phyloP scores from a whole-genome alignment of 2,329 filamentous ascomycete species.

The Septoria linicola region DNA sequence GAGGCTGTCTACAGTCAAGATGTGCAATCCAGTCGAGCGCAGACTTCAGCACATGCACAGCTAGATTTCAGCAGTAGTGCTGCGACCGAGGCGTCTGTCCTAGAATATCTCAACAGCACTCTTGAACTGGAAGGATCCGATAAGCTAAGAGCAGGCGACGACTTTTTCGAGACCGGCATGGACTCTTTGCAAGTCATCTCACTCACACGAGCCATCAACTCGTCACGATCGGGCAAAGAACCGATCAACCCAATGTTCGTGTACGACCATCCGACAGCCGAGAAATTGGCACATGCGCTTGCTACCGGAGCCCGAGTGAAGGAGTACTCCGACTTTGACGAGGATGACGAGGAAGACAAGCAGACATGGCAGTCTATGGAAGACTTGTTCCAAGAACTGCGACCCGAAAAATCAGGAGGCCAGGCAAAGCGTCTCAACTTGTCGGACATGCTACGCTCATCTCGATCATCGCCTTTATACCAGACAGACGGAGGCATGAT shows the following conservation, averaged over 20 bases:
- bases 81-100: not conserved
- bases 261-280: constrained; percentile 10
- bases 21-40: constrained; percentile 31
- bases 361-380: constrained; percentile 13
- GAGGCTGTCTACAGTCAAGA: too few relatives aligned
- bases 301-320: not conserved
- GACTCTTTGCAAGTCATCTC: constrained; percentile 37
- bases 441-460: not conserved
- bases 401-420: not conserved
- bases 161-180: constrained; percentile 37
- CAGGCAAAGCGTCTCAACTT: not conserved
- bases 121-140: not conserved
- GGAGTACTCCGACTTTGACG: constrained; percentile 10
- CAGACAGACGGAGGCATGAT: constrained; percentile 42
- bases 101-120: constrained; percentile 2
- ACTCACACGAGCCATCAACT: constrained; percentile 26
- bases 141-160: constrained; percentile 26
- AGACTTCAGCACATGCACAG: too few relatives aligned
- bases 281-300: constrained; percentile 3
- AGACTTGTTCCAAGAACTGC: constrained; percentile 11
- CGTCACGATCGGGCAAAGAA: not conserved
- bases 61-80: not conserved
- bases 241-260: constrained; percentile 7
- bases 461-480: not conserved
- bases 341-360: constrained; percentile 13